These are phyloP conservation scores for Eucalyptus dawsonii DNA, from an alignment of 345 rosid genomes.

Conservation along the genomic window DNA sequence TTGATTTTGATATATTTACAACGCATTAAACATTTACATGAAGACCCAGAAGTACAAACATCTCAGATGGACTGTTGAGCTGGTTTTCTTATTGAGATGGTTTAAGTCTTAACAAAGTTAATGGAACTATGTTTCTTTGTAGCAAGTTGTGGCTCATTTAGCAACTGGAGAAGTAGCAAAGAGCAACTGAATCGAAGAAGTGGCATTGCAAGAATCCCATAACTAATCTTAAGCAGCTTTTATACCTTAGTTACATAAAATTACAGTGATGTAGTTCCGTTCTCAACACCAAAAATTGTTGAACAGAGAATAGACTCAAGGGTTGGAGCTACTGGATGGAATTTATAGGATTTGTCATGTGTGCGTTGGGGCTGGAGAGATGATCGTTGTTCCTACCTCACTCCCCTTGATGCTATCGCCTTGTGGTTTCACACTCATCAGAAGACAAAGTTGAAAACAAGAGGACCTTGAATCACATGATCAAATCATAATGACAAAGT, in stretches of 20 bases:
- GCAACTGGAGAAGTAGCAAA: too few species aligned
- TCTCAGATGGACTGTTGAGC: too few species aligned
- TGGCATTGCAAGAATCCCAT: rapidly evolving
- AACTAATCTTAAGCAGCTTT: too few species aligned
- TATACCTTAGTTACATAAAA: not conserved
- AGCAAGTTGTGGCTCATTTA: too few species aligned
- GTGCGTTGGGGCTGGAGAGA: not conserved
- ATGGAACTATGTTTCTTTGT: too few species aligned
- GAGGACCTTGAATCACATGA: not conserved
- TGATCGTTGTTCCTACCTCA: not conserved
- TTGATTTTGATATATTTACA: too few species aligned
- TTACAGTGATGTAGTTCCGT: too few species aligned
- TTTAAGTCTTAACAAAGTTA: too few species aligned
- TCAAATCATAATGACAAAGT: not conserved
- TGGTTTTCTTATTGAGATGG: too few species aligned
- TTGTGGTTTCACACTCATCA: not conserved
- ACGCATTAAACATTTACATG: too few species aligned
- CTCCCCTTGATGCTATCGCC: not conserved
- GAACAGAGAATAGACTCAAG: not conserved
- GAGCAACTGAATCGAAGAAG: too few species aligned
- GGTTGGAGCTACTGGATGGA: not conserved
- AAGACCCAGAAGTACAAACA: too few species aligned
- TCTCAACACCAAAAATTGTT: not conserved
- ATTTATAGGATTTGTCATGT: not conserved
- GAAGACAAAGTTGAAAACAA: not conserved